Conservation (phyloP, 495 filamentous ascomycete genomes). For the Darksidea phi region DNA sequence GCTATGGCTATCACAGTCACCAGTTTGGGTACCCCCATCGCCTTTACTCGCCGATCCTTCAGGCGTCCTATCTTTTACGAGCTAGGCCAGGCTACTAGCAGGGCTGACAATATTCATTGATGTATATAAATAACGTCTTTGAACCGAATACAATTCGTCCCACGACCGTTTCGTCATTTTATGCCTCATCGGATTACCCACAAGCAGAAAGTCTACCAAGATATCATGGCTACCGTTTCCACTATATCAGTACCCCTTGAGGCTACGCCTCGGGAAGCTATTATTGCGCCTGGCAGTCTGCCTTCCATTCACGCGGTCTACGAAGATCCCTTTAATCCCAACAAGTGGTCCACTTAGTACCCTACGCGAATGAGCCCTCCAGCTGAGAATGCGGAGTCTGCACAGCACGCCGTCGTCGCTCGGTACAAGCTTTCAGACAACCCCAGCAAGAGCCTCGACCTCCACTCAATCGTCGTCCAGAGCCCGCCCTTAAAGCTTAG, state of each 20-base stretch:
- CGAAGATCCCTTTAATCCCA: neutral
- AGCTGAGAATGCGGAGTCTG: constrained; percentile 51
- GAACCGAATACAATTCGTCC: too few species aligned
- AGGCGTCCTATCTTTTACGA: too few species aligned
- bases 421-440: constrained; percentile 55
- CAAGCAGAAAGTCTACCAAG: constrained; percentile 2
- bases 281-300: neutral
- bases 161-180: too few species aligned
- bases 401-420: constrained; percentile 52
- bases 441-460: constrained; percentile 57
- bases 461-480: constrained; percentile 65
- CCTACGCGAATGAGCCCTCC: constrained; percentile 19
- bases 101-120: too few species aligned
- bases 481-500: constrained; percentile 59
- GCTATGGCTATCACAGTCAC: too few species aligned
- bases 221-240: neutral
- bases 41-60: too few species aligned
- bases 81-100: too few species aligned
- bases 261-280: neutral
- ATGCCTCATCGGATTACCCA: neutral
- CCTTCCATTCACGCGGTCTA: constrained; percentile 6
- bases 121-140: too few species aligned
- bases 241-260: neutral
- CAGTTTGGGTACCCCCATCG: too few species aligned
- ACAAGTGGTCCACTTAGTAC: constrained; percentile 12